These are phyloP conservation scores for Akebia trifoliata DNA, from an alignment of 164 flowering plant species.

Conservation along the genomic window DNA sequence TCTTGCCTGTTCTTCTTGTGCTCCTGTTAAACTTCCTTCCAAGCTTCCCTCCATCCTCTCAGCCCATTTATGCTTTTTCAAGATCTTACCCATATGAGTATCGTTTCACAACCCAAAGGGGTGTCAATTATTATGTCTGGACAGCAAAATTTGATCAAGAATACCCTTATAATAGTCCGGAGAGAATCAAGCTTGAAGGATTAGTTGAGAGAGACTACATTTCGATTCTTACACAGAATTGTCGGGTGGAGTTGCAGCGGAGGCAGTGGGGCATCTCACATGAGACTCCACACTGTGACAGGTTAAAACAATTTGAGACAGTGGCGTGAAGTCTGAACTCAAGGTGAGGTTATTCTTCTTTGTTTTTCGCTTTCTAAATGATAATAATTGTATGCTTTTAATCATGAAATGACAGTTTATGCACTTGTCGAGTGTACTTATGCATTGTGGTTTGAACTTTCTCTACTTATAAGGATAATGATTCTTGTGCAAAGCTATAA, in stretches of 20 bases:
- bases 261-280: conserved; percentile 61
- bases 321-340: conserved; percentile 26
- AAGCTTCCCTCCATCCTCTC: too few relatives aligned
- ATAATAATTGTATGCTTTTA: too few relatives aligned
- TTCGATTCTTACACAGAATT: conserved; percentile 48
- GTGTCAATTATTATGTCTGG: conserved; percentile 68
- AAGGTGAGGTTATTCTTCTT: conserved; percentile 32
- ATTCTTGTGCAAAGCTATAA: too few relatives aligned
- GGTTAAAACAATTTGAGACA: conserved; percentile 44
- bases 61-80: conserved; percentile 59
- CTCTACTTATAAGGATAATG: too few relatives aligned
- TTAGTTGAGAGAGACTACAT: conserved; percentile 60
- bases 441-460: too few relatives aligned
- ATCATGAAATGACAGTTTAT: too few relatives aligned
- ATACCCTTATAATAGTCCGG: conserved; percentile 45
- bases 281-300: conserved; percentile 76
- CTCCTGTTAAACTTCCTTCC: conserved; percentile 56
- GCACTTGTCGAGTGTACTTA: too few relatives aligned
- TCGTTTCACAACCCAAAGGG: conserved; percentile 42
- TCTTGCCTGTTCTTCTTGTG: conserved; percentile 67
- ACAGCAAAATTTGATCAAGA: conserved; percentile 58
- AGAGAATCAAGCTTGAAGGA: conserved; percentile 41
- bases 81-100: conserved; percentile 44
- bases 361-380: too few relatives aligned
- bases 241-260: conserved; percentile 69